Percentiles rank a stretch among this genome's conserved stretches.
Evolutionary conservation across 2,329 filamentous ascomycete species (phyloP).

Genomic region (Alternaria hordeiaustralica): DNA sequence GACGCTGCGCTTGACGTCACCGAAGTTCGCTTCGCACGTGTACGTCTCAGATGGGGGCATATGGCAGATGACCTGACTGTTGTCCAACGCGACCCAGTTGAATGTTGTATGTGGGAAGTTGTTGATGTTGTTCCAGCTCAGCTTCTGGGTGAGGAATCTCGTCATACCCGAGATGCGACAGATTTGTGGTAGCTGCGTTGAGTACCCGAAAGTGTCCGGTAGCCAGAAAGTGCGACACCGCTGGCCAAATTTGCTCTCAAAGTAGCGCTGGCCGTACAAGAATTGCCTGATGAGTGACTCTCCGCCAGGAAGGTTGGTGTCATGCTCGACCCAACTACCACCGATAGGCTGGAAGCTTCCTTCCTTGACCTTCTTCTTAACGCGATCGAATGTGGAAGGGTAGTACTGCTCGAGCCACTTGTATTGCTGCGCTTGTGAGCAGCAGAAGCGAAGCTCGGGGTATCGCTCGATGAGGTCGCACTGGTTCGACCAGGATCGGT

Average conservation of each 20-base stretch:
- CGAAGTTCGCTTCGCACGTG: conserved; percentile 91
- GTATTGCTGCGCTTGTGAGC: conserved; percentile 95
- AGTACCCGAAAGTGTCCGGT: conserved; percentile 98
- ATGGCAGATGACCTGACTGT: conserved; percentile 95
- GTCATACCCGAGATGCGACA: conserved; percentile 95
- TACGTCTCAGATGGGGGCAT: conserved; percentile 98
- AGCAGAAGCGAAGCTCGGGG: conserved; percentile 89
- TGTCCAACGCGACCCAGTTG: conserved; percentile 96
- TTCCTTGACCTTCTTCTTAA: conserved; percentile 88
- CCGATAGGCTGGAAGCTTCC: conserved; percentile 94
- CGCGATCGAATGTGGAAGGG: conserved; percentile 84
- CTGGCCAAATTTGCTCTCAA: conserved; percentile 88
- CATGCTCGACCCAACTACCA: conserved; percentile 98
- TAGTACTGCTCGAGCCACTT: conserved; percentile 96
- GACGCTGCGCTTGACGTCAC: conserved; percentile 88
- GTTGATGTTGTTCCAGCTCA: conserved; percentile 99
- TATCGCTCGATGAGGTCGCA: conserved; percentile 95
- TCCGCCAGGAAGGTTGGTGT: conserved; percentile 95
- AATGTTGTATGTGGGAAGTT: conserved; percentile 98
- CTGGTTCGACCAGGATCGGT: conserved; percentile 94
- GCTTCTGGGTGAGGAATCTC: conserved; percentile 95
- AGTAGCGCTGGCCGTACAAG: conserved; percentile 92
- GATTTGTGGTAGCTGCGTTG: conserved; percentile 89
- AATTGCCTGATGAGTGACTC: conserved; percentile 95
- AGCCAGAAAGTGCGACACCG: conserved; percentile 95